Conservation (phyloP, 805 yeast species). For the Osmozyma mogii region DNA sequence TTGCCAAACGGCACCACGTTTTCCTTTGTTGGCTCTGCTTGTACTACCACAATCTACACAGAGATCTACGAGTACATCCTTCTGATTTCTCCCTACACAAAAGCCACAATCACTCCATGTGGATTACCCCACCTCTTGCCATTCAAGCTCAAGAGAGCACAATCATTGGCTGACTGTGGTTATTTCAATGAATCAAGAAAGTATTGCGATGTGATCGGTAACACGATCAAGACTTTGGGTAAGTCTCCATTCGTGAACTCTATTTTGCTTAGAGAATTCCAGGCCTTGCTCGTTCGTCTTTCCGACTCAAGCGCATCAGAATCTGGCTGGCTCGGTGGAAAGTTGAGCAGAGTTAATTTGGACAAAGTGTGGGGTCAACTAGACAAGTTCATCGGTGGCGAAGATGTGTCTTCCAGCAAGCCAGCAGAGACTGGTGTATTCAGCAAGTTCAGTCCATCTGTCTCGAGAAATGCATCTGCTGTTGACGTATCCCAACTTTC, state of each 20-base stretch:
- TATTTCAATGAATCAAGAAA: slow-evolving; percentile 48
- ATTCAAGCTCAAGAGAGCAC: slow-evolving; percentile 61
- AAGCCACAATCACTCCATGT: slow-evolving; percentile 25
- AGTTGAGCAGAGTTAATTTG: slow-evolving; percentile 49
- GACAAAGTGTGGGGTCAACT: slow-evolving; percentile 86
- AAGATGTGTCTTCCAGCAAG: slow-evolving; percentile 26
- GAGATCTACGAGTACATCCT: slow-evolving; percentile 62
- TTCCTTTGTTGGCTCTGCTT: slow-evolving; percentile 30
- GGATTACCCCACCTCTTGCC: slow-evolving; percentile 49
- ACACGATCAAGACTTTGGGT: slow-evolving; percentile 21
- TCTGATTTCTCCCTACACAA: slow-evolving; percentile 14
- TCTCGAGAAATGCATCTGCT: slow-evolving; percentile 48
- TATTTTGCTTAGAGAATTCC: slow-evolving; percentile 21
- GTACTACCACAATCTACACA: slow-evolving; percentile 37
- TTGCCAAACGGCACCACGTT: slow-evolving; percentile 26
- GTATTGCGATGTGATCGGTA: slow-evolving; percentile 46
- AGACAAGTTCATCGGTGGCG: slow-evolving; percentile 89
- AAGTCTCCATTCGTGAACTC: slow-evolving; percentile 23
- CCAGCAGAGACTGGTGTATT: slow-evolving; percentile 48
- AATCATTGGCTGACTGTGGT: slow-evolving; percentile 62
- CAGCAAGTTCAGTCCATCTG: slow-evolving; percentile 61
- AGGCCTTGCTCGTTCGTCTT: slow-evolving; percentile 36
- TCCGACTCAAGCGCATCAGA: slow-evolving; percentile 35
- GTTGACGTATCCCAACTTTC: slow-evolving; percentile 22
- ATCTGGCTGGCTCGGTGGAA: slow-evolving; percentile 66